phyloP scores from a whole-genome alignment of 108 stramenopile genomes.

The Cyclotella cryptica region DNA sequence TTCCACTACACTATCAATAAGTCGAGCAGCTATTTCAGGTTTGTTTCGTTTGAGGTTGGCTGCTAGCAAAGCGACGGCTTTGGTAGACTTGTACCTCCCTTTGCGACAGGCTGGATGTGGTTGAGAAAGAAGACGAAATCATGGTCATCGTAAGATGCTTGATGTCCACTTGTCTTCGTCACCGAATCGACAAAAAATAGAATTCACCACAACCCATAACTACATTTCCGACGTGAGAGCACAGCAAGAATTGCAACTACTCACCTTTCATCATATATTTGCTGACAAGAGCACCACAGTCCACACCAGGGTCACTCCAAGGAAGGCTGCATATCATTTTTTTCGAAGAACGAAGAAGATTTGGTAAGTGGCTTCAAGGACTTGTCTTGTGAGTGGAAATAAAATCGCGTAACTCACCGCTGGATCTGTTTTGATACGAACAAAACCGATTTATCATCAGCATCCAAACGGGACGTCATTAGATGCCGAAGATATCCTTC shows the following conservation, averaged over 20 bases:
- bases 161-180: no score
- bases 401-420: conserved; percentile 29
- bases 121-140: neutral
- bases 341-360: neutral
- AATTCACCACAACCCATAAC: no score
- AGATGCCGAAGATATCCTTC: conserved; percentile 88
- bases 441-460: conserved; percentile 62
- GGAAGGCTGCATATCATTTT: conserved; percentile 65
- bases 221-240: no score
- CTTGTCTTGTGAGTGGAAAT: neutral
- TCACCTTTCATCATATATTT: conserved; percentile 78
- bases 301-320: conserved; percentile 83
- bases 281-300: conserved; percentile 76
- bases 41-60: conserved; percentile 73
- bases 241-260: no score
- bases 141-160: neutral
- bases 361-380: neutral
- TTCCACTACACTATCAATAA: conserved; percentile 89
- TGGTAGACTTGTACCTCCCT: conserved; percentile 82
- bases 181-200: no score
- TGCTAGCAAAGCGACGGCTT: conserved; percentile 82
- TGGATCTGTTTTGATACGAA: conserved; percentile 89
- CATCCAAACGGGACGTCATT: conserved; percentile 71
- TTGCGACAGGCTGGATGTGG: conserved; percentile 64
- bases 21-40: conserved; percentile 76